phyloP scores from a whole-genome alignment of 331 rosid species.

The Malus hybrid region DNA sequence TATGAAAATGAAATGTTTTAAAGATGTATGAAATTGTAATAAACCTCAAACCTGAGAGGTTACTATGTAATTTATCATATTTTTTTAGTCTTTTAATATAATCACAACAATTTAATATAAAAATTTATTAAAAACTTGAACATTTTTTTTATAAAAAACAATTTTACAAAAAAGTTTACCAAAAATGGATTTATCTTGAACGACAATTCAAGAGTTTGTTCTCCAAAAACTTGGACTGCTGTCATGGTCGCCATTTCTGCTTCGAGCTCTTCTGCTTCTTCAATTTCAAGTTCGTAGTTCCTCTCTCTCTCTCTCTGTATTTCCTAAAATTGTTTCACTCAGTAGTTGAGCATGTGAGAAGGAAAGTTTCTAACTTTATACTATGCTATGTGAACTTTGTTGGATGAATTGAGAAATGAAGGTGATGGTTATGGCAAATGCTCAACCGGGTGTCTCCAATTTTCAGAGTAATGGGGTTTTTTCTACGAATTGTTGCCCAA shows the following conservation, averaged over 20 bases:
- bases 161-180: no score
- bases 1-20: no score
- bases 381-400: neutral
- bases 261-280: neutral
- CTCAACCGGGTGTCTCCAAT: constrained; percentile 30
- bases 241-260: neutral
- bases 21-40: no score
- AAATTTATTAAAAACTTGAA: no score
- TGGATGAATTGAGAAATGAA: constrained; percentile 7
- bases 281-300: neutral
- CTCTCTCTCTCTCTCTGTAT: neutral
- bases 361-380: neutral
- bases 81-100: no score
- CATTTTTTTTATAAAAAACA: no score
- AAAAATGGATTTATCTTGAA: neutral
- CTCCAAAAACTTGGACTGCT: neutral
- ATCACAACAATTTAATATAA: no score
- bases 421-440: constrained; percentile 13
- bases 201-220: neutral
- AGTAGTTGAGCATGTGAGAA: neutral
- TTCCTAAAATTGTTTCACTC: neutral
- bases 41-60: no score
- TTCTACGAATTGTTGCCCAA: constrained; percentile 17
- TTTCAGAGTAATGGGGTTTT: constrained; percentile 34
- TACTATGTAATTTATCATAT: no score